Base-by-base conservation (phyloP, 345 rosid genomes). In the Brassica incana region DNA sequence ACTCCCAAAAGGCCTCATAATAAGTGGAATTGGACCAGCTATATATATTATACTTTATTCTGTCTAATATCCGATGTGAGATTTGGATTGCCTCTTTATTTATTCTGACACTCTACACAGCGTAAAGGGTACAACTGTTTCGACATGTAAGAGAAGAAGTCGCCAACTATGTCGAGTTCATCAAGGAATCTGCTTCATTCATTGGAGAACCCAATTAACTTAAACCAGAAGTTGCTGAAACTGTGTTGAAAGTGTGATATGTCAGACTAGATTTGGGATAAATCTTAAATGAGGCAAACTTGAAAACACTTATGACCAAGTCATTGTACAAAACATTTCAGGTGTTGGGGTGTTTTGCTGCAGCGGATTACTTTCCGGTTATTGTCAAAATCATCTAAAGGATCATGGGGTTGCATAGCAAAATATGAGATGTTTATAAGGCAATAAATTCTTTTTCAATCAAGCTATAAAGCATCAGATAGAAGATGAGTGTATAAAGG, bases 391-490 rank as follows among this genome's bases (percentile, higher is more conserved):
- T 85, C 12, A 59, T 83, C 3, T 86, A 87, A 65, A 71, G 61
- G 54, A 10, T 84, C 15, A 84, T 69, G 0, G 86, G 90, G 5
- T 63, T 70, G 25, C 76, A 65, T 18, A 25, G 50, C 16, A 75
- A 75, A 75, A 54, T 52, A 70, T 52, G 63, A 52, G 14, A 23
- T 32, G 69, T 65, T 8, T 65, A n/a, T 15, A 8, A 65, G 8
- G 25, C 75, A 25, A 7, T 84, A 10, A 88, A 89, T 71, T 3
- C 63, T 6, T 82, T 86, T 85, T 80, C n/a, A 69, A 83, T 14
- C 69, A 84, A 29, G 72, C 76, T 5, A 82, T 90, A 8, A 76
- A 9, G 38, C 83, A 79, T 18, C 91, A 88, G 16, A 64, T 78
- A 20, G 83, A 84, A 6, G 67, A 73, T 67, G 56, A 73, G 12